A percentile compares a stretch with the other conserved stretches of the same genome.
Conservation (phyloP, 129 eudicot species). For the Flaveria ramosissima region DNA sequence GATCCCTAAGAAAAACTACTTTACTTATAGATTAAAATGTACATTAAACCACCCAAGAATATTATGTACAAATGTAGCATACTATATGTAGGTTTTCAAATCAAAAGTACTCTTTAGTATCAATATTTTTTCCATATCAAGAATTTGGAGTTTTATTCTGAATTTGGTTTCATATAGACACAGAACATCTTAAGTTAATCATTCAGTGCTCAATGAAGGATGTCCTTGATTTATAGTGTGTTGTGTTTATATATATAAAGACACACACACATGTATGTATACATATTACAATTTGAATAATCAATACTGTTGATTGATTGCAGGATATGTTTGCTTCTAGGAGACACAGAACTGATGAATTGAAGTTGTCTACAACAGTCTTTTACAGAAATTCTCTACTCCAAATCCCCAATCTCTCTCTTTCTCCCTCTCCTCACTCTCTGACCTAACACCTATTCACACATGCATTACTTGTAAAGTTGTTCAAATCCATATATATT, state of each 20-base stretch:
- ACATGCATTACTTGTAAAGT: constrained; percentile 25
- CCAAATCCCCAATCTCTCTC: constrained; percentile 26
- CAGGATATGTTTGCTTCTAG: constrained; percentile 44
- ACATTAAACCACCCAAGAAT: constrained; percentile 18
- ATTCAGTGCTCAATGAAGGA: constrained; percentile 28
- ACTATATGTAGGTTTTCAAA: constrained; percentile 8
- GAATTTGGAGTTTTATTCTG: constrained; percentile 6
- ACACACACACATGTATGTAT: background rate
- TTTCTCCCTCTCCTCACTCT: constrained; percentile 21
- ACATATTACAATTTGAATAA: constrained; percentile 25
- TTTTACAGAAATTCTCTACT: constrained; percentile 20
- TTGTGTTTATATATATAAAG: background rate
- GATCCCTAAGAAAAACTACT: background rate
- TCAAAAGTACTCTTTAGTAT: constrained; percentile 10
- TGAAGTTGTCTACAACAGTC: constrained; percentile 33
- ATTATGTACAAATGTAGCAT: background rate
- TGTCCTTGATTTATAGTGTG: constrained; percentile 31
- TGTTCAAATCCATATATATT: constrained; percentile 15
- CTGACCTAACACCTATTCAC: constrained; percentile 5
- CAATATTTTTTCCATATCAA: background rate
- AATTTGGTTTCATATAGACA: constrained; percentile 23
- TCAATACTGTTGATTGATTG: constrained; percentile 35
- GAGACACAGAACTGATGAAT: constrained; percentile 39
- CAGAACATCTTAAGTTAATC: constrained; percentile 25
- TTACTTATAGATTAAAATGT: background rate